A percentile compares a stretch with the other conserved stretches of the same genome.
Evolutionary conservation across 2,329 filamentous ascomycete species (phyloP).

Genomic region (Aaosphaeria arxii): DNA sequence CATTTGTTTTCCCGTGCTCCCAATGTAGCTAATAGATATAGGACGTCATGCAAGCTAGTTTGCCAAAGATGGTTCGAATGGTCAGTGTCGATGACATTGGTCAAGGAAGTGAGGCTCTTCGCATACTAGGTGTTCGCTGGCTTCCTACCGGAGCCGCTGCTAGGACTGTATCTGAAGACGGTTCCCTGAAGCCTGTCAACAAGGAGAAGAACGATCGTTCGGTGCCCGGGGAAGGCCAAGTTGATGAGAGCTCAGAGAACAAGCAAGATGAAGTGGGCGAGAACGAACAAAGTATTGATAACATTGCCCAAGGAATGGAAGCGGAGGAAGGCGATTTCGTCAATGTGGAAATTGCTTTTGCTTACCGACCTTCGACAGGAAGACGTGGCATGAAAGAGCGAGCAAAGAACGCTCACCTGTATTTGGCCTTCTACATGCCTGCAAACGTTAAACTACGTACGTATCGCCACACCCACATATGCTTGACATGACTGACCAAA

Average conservation of each 20-base stretch:
- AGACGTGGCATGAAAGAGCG: conserved; percentile 60
- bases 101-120: conserved; percentile 68
- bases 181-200: conserved; percentile 51
- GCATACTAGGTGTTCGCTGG: conserved; percentile 70
- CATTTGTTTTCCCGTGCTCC: not conserved
- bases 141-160: conserved; percentile 68
- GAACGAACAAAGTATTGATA: conserved; percentile 27
- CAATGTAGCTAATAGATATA: conserved; percentile 12
- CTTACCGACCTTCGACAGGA: conserved; percentile 64
- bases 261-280: conserved; percentile 20
- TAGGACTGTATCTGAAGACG: conserved; percentile 57
- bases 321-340: conserved; percentile 76
- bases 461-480: conserved; percentile 8
- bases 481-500: not conserved
- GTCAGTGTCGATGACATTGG: conserved; percentile 73
- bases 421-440: conserved; percentile 68
- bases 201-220: conserved; percentile 51
- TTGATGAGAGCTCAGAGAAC: conserved; percentile 32
- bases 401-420: conserved; percentile 70
- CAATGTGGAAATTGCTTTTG: conserved; percentile 72
- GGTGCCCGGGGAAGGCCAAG: conserved; percentile 44
- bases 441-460: conserved; percentile 52
- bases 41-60: conserved; percentile 75
- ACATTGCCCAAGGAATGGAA: conserved; percentile 61
- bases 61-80: conserved; percentile 69